Evolutionary conservation across 805 yeast species (phyloP).

Genomic region (Kregervanrija pseudodelftensis): DNA sequence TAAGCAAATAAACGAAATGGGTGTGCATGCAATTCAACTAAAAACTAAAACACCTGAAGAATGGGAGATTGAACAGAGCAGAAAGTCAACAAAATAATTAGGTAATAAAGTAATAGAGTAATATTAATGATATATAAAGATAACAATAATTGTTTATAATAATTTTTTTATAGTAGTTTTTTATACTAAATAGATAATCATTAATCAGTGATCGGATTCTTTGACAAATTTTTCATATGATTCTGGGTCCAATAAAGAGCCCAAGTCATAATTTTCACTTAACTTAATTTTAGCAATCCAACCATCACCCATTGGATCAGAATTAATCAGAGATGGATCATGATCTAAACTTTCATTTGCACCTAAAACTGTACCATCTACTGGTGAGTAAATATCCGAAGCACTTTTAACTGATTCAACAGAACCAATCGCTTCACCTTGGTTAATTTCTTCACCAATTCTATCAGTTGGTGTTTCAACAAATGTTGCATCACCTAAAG

Average conservation of each 20-base stretch:
- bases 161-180: not conserved
- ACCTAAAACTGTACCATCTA: slow-evolving; percentile 67
- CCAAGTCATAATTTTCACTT: slow-evolving; percentile 26
- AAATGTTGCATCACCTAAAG: slow-evolving; percentile 93
- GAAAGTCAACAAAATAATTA: not conserved
- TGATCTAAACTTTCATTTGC: slow-evolving; percentile 60
- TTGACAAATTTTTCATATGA: slow-evolving; percentile 53
- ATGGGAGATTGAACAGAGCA: slow-evolving; percentile 21
- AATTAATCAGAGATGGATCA: slow-evolving; percentile 71
- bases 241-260: slow-evolving; percentile 45
- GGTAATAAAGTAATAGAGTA: not conserved
- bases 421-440: slow-evolving; percentile 83
- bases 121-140: not conserved
- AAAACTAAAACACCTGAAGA: slow-evolving; percentile 71
- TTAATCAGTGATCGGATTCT: slow-evolving; percentile 36
- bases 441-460: slow-evolving; percentile 33
- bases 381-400: slow-evolving; percentile 86
- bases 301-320: slow-evolving; percentile 89
- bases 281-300: slow-evolving; percentile 82
- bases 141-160: not conserved
- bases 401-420: slow-evolving; percentile 95
- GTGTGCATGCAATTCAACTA: slow-evolving; percentile 85
- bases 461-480: slow-evolving; percentile 69
- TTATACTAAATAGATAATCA: not conserved
- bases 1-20: slow-evolving; percentile 63